Percentiles rank a stretch among this genome's conserved stretches.
Evolutionary conservation across 2,329 filamentous ascomycete species (phyloP).

Genomic region (Salinomyces thailandicus): DNA sequence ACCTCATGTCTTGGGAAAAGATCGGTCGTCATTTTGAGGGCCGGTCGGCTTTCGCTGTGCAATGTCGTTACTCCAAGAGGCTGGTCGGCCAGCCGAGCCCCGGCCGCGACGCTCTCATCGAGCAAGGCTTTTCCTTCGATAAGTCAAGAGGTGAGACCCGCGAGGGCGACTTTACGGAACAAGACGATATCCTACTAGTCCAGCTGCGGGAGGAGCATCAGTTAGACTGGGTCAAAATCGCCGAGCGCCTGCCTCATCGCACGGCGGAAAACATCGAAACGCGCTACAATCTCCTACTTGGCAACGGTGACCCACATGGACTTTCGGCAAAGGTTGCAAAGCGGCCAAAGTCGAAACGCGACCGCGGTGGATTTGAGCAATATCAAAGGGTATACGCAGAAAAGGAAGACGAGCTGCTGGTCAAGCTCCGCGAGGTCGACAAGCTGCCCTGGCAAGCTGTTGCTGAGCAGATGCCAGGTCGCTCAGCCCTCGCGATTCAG

Average conservation of each 20-base stretch:
- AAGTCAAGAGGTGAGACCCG: slow-evolving; percentile 2
- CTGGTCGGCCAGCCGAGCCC: slow-evolving; percentile 1
- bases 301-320: not conserved
- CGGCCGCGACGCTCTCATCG: slow-evolving; percentile 6
- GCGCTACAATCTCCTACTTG: slow-evolving; percentile 11
- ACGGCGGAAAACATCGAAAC: slow-evolving; percentile 9
- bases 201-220: slow-evolving; percentile 20
- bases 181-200: slow-evolving; percentile 29
- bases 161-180: slow-evolving; percentile 19
- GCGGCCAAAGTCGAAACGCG: not conserved
- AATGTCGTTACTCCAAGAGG: slow-evolving; percentile 10
- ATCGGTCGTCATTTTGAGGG: slow-evolving; percentile 26
- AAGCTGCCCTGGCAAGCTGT: slow-evolving; percentile 27
- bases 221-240: slow-evolving; percentile 19
- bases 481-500: slow-evolving; percentile 17
- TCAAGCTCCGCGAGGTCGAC: slow-evolving; percentile 32
- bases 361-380: not conserved
- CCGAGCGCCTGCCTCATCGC: slow-evolving; percentile 6
- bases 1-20: slow-evolving; percentile 24
- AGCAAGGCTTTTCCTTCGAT: slow-evolving; percentile 9
- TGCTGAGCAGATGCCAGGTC: slow-evolving; percentile 21
- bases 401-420: slow-evolving; percentile 25
- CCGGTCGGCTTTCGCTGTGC: slow-evolving; percentile 16
- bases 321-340: not conserved
- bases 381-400: not conserved